Conservation (phyloP, 805 yeast genomes). For the Candida xyloterini region DNA sequence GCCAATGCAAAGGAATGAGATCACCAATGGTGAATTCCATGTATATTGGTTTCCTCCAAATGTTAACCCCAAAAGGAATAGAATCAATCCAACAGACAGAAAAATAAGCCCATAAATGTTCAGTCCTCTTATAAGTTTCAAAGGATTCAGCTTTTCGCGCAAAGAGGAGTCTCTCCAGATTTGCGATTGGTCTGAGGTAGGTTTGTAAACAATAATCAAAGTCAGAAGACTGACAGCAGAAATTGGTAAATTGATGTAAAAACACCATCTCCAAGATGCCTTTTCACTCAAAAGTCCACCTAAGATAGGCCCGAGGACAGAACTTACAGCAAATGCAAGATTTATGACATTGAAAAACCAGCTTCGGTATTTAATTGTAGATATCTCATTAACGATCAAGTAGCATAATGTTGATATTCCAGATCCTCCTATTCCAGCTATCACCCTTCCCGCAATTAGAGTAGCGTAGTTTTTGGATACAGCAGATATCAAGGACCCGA, state of each 20-base stretch:
- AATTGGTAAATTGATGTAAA: conserved; percentile 63
- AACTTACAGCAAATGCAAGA: conserved; percentile 45
- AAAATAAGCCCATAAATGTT: conserved; percentile 35
- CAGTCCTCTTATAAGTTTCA: conserved; percentile 4
- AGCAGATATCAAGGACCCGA: conserved; percentile 62
- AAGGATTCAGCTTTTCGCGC: not conserved
- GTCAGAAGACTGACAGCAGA: conserved; percentile 56
- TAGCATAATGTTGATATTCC: conserved; percentile 58
- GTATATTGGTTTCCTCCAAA: conserved; percentile 54
- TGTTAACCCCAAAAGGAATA: conserved; percentile 50
- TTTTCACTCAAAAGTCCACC: conserved; percentile 61
- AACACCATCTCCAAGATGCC: conserved; percentile 74
- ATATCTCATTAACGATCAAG: conserved; percentile 55
- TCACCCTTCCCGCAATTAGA: conserved; percentile 67
- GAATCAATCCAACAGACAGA: conserved; percentile 41
- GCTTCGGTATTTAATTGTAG: conserved; percentile 42
- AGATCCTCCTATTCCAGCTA: conserved; percentile 72
- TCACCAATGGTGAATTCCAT: conserved; percentile 56
- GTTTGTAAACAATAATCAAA: conserved; percentile 19
- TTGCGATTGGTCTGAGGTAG: conserved; percentile 1
- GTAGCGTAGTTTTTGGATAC: conserved; percentile 51
- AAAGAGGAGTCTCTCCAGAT: not conserved
- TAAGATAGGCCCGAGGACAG: conserved; percentile 58
- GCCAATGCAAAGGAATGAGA: conserved; percentile 47
- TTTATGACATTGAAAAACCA: conserved; percentile 39